Conservation (phyloP, 1,139 yeast species). For the Saccharomyces hybrid region DNA sequence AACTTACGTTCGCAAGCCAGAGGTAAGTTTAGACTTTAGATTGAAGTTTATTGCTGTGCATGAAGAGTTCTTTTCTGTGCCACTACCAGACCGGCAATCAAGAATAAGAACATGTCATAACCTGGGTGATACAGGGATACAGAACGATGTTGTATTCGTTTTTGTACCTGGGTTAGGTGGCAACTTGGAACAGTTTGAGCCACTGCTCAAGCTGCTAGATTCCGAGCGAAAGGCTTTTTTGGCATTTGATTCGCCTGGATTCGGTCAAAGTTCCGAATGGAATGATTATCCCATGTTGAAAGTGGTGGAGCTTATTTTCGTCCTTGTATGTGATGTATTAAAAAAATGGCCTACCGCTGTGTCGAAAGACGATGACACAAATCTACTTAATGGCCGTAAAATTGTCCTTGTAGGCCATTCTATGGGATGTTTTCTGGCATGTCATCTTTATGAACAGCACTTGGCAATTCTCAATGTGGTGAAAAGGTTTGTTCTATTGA, state of each 20-base stretch:
- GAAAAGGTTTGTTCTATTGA: constrained; percentile 12
- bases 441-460: constrained; percentile 15
- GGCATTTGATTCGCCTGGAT: constrained; percentile 62
- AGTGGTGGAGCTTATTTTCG: constrained; percentile 12
- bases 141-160: constrained; percentile 37
- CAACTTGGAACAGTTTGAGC: constrained; percentile 63
- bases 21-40: neutral
- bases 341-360: neutral
- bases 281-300: constrained; percentile 18
- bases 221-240: constrained; percentile 41
- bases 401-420: constrained; percentile 25
- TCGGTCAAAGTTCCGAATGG: constrained; percentile 42
- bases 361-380: neutral
- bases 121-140: constrained; percentile 6
- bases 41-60: constrained; percentile 4
- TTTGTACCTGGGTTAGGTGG: constrained; percentile 70
- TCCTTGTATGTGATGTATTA: constrained; percentile 2
- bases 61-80: constrained; percentile 8
- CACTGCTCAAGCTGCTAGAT: constrained; percentile 50
- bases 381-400: constrained; percentile 5
- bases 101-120: constrained; percentile 21
- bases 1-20: constrained; percentile 8
- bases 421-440: constrained; percentile 26
- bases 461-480: constrained; percentile 3
- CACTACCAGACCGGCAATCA: neutral